These are phyloP conservation scores for Colletotrichum euphorbiae DNA, from an alignment of 2,329 filamentous ascomycete species.

Conservation along the genomic window DNA sequence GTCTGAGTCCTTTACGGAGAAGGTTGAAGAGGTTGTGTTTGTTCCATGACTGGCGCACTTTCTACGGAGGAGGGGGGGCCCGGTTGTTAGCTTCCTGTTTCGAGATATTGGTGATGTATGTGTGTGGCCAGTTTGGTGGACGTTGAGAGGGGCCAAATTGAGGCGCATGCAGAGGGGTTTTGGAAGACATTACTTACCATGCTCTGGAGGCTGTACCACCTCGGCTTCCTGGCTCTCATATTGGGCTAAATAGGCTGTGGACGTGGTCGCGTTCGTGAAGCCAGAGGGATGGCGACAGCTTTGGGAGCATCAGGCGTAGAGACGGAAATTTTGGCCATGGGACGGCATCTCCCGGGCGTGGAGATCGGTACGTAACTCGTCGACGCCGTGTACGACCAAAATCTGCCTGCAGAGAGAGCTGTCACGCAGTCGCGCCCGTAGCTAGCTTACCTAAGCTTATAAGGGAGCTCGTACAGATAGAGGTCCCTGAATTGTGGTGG, in stretches of 20 bases:
- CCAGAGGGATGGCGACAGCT: constrained; percentile 31
- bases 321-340: constrained; percentile 41
- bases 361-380: constrained; percentile 21
- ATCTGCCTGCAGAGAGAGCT: not conserved
- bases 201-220: constrained; percentile 75
- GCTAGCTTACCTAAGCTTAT: constrained; percentile 3
- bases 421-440: constrained; percentile 21
- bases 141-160: constrained; percentile 1
- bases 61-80: constrained; percentile 63
- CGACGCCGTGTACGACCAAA: too few relatives aligned
- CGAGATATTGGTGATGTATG: not conserved
- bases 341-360: constrained; percentile 32
- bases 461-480: not conserved
- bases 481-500: not conserved
- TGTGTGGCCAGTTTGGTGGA: too few relatives aligned
- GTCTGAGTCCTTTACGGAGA: constrained; percentile 61
- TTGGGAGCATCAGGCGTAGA: constrained; percentile 35
- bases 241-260: constrained; percentile 49
- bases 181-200: constrained; percentile 62
- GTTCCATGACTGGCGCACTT: constrained; percentile 96
- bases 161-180: constrained; percentile 22
- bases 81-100: constrained; percentile 26
- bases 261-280: constrained; percentile 12
- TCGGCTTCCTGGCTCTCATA: constrained; percentile 66
- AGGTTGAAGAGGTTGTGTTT: constrained; percentile 98